Base-by-base conservation (phyloP, 2,329 filamentous ascomycete species). In the Lasiodiplodia hormozganensis region DNA sequence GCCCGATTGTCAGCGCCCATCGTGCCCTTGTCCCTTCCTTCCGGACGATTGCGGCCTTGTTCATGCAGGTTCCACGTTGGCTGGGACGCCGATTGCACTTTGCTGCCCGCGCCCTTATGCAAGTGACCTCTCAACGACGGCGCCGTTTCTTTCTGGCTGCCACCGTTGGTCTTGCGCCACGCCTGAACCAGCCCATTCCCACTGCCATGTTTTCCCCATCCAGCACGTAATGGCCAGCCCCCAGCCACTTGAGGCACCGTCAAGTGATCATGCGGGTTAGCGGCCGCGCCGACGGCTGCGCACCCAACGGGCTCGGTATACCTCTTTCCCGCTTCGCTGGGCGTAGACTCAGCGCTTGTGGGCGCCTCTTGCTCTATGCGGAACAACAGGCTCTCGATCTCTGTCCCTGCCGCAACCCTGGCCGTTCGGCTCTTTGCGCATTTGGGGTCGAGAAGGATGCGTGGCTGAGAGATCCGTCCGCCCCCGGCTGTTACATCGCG, bases 191-290 rank as follows among this genome's bases (percentile, higher is more conserved):
- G 16, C 36, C 14, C 7, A 14, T 36, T 16, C 36, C 38, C 34
- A 58, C 18, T 36, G 28, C 53, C 53, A 34, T 56, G 11, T 8
- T 23, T 23, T 40, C 58, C 58, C 25, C 40, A 62, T 62, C 58
- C 25, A 62, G 58, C 43, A 47, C 43, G 43, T 21, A 47, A 47
- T 47, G 43, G 18, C n/a, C n/a, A 47, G 43, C 43, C 43, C 10
- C 58, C 58, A 21, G 40, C 23, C 5, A 31, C 25, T 62, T 62
- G 16, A 58, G 56, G 38, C n/a, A 21, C 40, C 43, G 25, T 49
- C 43, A 31, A 56, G 51, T 25, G 58, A 43, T 62, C 40, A 62
- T 62, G 58, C 58, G 58, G 58, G 58, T 62, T 62, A 49, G 58
- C 21, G 58, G 58, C 43, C 58, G 58, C 58, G 10, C 43, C 43